Evolutionary conservation across 83 land plant species (phyloP).

Genomic region (Picea abies): DNA sequence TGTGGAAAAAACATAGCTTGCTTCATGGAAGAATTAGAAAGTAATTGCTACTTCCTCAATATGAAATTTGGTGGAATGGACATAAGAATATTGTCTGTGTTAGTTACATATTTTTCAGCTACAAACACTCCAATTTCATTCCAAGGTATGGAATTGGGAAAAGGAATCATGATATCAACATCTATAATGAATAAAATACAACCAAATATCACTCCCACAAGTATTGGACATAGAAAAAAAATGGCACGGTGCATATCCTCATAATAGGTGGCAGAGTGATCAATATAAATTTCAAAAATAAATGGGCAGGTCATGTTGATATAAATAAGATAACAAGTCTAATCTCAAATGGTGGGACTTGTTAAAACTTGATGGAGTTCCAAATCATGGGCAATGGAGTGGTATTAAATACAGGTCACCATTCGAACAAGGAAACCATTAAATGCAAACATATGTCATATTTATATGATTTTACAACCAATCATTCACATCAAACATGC

Average conservation of each 20-base stretch:
- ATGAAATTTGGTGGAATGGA: slow-evolving; percentile 74
- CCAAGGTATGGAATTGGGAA: slow-evolving; percentile 89
- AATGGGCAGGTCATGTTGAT: too few relatives aligned
- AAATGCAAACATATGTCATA: too few relatives aligned
- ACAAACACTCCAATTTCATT: slow-evolving; percentile 85
- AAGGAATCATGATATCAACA: slow-evolving; percentile 79
- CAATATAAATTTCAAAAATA: slow-evolving; percentile 82
- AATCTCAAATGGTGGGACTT: too few relatives aligned
- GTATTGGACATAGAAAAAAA: slow-evolving; percentile 77
- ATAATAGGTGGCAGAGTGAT: slow-evolving; percentile 79
- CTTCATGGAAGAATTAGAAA: slow-evolving; percentile 85
- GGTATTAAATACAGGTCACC: too few relatives aligned
- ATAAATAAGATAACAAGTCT: too few relatives aligned
- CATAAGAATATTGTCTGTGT: slow-evolving; percentile 74
- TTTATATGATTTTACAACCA: too few relatives aligned
- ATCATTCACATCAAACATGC: too few relatives aligned
- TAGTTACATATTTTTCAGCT: slow-evolving; percentile 78
- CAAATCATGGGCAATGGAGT: too few relatives aligned
- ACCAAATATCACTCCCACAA: slow-evolving; percentile 78
- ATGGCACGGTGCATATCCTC: slow-evolving; percentile 88
- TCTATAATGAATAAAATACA: slow-evolving; percentile 88
- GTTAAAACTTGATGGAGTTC: too few relatives aligned
- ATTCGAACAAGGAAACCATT: too few relatives aligned
- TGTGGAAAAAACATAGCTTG: slow-evolving; percentile 87
- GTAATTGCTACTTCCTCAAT: slow-evolving; percentile 72